These are phyloP conservation scores for Cystofilobasidium macerans DNA, from an alignment of 768 basidiomycete species.

Conservation along the genomic window DNA sequence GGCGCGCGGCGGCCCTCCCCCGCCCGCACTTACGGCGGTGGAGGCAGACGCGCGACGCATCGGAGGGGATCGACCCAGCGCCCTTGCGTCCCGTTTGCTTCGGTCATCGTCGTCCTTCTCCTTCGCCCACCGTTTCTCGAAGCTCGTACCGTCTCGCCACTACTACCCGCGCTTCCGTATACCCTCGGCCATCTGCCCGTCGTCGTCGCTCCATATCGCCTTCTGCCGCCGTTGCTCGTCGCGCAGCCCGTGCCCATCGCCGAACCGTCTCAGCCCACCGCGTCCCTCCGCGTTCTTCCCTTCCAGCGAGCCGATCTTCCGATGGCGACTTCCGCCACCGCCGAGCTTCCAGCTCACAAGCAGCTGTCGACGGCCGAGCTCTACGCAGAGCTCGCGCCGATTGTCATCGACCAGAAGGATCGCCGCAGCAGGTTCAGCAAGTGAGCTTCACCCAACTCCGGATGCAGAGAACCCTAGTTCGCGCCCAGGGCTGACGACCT, in stretches of 20 bases:
- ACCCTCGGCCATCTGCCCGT: no score
- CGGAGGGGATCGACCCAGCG: no score
- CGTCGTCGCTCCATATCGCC: no score
- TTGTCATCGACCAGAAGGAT: conserved; percentile 44
- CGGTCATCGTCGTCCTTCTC: not conserved
- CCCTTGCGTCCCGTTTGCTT: not conserved
- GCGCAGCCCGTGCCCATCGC: no score
- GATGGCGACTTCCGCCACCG: not conserved
- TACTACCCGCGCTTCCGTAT: not conserved
- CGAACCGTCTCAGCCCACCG: no score
- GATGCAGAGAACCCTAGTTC: no score
- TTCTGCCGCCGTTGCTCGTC: no score
- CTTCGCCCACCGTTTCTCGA: not conserved
- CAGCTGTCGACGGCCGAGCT: conserved; percentile 43
- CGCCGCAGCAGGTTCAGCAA: conserved; percentile 15
- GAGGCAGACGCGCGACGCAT: no score
- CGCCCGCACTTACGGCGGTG: no score
- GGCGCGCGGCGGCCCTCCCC: no score
- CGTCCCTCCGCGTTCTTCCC: no score
- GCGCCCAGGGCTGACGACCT: not conserved
- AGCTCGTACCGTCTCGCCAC: not conserved
- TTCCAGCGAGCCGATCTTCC: no score
- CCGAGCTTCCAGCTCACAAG: not conserved
- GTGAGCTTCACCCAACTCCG: not conserved
- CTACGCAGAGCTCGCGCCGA: conserved; percentile 48